A percentile compares a stretch with the other conserved stretches of the same genome.
phyloP scores from a whole-genome alignment of 352 stramenopile genomes.

The Phytophthora sansomeana region DNA sequence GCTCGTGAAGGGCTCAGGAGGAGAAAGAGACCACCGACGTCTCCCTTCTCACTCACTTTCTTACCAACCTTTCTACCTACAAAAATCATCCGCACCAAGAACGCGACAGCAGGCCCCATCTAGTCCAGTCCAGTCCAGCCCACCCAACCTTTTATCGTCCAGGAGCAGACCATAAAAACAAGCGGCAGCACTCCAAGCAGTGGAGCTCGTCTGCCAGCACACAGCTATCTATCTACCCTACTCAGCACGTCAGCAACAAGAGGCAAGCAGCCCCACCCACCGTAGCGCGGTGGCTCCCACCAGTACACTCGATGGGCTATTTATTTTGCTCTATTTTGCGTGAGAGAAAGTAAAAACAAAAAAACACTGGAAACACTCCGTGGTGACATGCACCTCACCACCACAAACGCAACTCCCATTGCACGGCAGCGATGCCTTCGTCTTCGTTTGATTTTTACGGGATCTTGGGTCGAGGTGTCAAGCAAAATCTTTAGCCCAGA shows the following conservation, averaged over 20 bases:
- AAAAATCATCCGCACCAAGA: slow-evolving; percentile 13
- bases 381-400: slow-evolving; percentile 18
- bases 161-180: slow-evolving; percentile 38
- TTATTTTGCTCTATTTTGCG: slow-evolving; percentile 45
- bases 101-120: slow-evolving; percentile 16
- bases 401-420: slow-evolving; percentile 13
- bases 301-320: slow-evolving; percentile 34
- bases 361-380: slow-evolving; percentile 29
- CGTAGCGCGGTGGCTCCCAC: slow-evolving; percentile 10
- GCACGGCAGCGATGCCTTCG: not conserved
- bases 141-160: slow-evolving; percentile 10
- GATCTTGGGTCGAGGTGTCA: not conserved
- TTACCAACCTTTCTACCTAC: slow-evolving; percentile 4
- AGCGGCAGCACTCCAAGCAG: slow-evolving; percentile 27
- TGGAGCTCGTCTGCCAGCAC: slow-evolving; percentile 23
- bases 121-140: slow-evolving; percentile 26
- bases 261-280: slow-evolving; percentile 29
- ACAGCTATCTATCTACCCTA: slow-evolving; percentile 22
- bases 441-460: slow-evolving; percentile 18
- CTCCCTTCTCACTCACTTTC: not conserved
- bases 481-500: slow-evolving; percentile 22
- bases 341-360: slow-evolving; percentile 39
- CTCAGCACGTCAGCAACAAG: slow-evolving; percentile 23
- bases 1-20: slow-evolving; percentile 38
- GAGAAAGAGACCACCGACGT: slow-evolving; percentile 13